phyloP scores from a whole-genome alignment of 768 basidiomycete species.

The Tremella fuciformis region DNA sequence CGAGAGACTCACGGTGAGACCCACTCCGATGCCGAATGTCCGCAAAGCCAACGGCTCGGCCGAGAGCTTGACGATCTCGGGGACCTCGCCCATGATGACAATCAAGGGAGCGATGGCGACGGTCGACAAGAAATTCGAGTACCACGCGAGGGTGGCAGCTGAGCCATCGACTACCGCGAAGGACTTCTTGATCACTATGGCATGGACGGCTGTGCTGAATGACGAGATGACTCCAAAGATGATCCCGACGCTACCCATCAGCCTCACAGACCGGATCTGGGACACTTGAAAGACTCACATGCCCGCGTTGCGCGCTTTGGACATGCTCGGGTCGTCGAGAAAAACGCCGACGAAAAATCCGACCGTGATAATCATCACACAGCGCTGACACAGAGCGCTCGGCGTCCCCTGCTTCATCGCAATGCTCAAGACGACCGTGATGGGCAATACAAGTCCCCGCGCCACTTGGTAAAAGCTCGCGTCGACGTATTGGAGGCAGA shows the following conservation, averaged over 20 bases:
- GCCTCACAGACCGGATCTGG: no score
- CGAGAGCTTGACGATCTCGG: constrained; percentile 63
- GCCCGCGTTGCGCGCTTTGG: no score
- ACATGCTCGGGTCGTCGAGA: constrained; percentile 1
- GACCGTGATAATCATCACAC: constrained; percentile 6
- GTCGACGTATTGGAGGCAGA: constrained; percentile 69
- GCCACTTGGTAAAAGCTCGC: constrained; percentile 66
- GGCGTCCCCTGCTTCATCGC: constrained; percentile 54
- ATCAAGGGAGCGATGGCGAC: constrained; percentile 69
- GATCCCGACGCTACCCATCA: constrained; percentile 58
- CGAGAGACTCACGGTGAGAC: constrained; percentile 60
- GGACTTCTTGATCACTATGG: constrained; percentile 77
- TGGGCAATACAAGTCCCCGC: constrained; percentile 85
- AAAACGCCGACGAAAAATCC: constrained; percentile 16
- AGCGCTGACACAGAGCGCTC: constrained; percentile 60
- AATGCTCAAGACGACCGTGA: constrained; percentile 77
- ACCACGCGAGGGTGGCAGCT: constrained; percentile 82
- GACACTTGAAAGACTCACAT: no score
- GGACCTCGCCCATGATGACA: constrained; percentile 70
- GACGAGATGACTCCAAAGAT: constrained; percentile 79
- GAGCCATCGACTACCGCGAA: constrained; percentile 65
- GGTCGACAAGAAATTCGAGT: constrained; percentile 80
- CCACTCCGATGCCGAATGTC: constrained; percentile 74
- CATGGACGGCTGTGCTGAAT: constrained; percentile 81
- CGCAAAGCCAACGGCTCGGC: constrained; percentile 54